Percentiles rank a stretch among this genome's conserved stretches.
phyloP scores from a whole-genome alignment of 1,284 basidiomycete species.

The Schizophyllum amplum region DNA sequence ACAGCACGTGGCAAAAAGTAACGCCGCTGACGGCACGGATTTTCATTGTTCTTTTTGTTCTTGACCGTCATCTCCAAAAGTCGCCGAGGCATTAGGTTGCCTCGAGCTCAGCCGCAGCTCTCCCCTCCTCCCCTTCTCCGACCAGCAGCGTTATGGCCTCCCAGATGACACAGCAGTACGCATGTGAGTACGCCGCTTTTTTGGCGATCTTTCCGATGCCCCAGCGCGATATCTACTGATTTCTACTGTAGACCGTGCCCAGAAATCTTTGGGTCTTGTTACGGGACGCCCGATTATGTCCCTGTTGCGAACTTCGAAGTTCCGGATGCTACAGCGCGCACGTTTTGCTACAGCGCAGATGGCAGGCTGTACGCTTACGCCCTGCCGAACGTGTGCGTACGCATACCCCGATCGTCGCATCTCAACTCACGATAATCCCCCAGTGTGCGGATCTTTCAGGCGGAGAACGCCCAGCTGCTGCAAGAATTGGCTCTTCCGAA shows the following conservation, averaged over 20 bases:
- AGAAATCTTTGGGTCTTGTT: conserved; percentile 87
- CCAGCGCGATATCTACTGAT: not conserved
- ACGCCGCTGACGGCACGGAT: conserved; percentile 10
- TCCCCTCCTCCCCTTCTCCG: conserved; percentile 26
- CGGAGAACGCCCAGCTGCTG: conserved; percentile 63
- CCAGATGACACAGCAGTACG: conserved; percentile 65
- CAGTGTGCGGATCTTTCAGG: conserved; percentile 73
- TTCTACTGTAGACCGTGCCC: conserved; percentile 53
- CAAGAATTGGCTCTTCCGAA: conserved; percentile 66
- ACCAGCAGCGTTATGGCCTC: conserved; percentile 44
- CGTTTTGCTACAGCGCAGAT: conserved; percentile 81
- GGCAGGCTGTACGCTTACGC: conserved; percentile 85
- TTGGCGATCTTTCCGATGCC: conserved; percentile 4
- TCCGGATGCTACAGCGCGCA: conserved; percentile 65
- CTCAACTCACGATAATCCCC: conserved; percentile 2
- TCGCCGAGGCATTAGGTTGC: conserved; percentile 74
- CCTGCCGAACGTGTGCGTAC: conserved; percentile 60
- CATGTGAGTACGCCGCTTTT: conserved; percentile 49
- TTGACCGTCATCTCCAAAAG: conserved; percentile 9
- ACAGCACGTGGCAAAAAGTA: conserved; percentile 11
- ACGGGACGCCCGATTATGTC: conserved; percentile 73
- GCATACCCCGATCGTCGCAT: conserved; percentile 11
- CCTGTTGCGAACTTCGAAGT: conserved; percentile 58
- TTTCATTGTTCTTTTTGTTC: conserved; percentile 12
- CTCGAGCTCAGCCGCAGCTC: conserved; percentile 34